phyloP scores from a whole-genome alignment of 768 basidiomycete species.

The Suillus hirtellus region DNA sequence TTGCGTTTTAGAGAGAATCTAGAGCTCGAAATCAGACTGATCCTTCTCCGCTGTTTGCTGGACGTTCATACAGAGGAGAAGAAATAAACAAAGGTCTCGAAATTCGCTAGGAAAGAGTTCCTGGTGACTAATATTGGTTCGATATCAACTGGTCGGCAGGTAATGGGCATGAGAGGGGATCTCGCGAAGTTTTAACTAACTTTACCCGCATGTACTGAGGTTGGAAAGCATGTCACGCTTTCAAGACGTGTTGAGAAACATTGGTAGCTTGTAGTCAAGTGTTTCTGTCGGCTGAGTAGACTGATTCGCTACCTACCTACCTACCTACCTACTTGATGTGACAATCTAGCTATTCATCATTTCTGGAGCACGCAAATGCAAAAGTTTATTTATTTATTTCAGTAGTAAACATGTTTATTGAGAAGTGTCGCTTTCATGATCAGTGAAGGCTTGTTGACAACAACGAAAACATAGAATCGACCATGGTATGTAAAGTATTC shows the following conservation, averaged over 20 bases:
- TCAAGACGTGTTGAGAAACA: conserved; percentile 96
- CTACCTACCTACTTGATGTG: neutral
- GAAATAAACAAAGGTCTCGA: conserved; percentile 90
- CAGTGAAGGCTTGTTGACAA: neutral
- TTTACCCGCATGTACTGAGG: conserved; percentile 92
- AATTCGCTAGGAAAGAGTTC: conserved; percentile 88
- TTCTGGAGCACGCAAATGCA: neutral
- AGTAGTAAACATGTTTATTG: neutral
- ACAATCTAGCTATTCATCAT: neutral
- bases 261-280: conserved; percentile 70
- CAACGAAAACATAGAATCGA: too few species aligned
- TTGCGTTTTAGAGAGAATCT: neutral
- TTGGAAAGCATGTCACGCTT: conserved; percentile 96
- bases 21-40: conserved; percentile 79
- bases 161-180: conserved; percentile 91
- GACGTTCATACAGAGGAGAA: too few species aligned
- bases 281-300: conserved; percentile 62
- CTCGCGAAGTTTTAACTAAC: conserved; percentile 92
- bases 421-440: neutral
- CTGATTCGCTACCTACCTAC: conserved; percentile 15
- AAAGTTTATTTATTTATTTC: too few species aligned
- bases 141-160: conserved; percentile 94
- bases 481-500: too few species aligned
- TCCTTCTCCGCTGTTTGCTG: too few species aligned
- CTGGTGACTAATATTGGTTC: conserved; percentile 96